phyloP scores from a whole-genome alignment of 2,329 filamentous ascomycete genomes.

The Pseudogymnoascus sp. region DNA sequence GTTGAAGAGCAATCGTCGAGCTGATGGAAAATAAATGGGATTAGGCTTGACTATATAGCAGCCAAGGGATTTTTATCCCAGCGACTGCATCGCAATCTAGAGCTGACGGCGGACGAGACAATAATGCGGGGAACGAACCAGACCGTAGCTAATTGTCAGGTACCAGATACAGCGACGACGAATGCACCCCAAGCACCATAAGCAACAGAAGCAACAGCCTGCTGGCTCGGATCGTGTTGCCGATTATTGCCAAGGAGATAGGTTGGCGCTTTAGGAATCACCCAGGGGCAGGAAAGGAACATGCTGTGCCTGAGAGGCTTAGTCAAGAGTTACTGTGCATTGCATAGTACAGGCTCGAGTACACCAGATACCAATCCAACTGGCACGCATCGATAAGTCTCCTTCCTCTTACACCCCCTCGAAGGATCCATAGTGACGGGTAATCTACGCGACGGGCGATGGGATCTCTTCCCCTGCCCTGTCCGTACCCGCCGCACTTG shows the following conservation, averaged over 20 bases:
- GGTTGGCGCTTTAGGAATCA: not conserved
- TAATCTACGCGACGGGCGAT: constrained; percentile 1
- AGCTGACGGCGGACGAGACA: not conserved
- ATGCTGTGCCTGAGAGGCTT: not conserved
- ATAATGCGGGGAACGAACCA: constrained; percentile 3
- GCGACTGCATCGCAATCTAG: constrained; percentile 4
- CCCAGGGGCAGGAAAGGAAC: not conserved
- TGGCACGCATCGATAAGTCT: not conserved
- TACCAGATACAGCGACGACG: not conserved
- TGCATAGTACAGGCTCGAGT: not conserved
- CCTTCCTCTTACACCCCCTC: not conserved
- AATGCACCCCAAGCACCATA: not conserved
- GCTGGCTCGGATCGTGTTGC: not conserved
- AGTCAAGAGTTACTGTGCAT: not conserved
- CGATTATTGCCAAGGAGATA: not conserved
- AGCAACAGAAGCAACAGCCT: not conserved
- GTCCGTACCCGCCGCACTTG: not conserved
- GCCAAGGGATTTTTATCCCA: not conserved
- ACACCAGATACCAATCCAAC: no score
- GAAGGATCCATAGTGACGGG: not conserved
- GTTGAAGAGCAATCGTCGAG: not conserved
- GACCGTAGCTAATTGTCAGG: not conserved
- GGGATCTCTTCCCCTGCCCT: not conserved
- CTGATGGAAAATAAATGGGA: not conserved
- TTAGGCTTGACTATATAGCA: not conserved